Evolutionary conservation across 2,329 filamentous ascomycete species (phyloP).

Genomic region (Stachybotrys chartarum): DNA sequence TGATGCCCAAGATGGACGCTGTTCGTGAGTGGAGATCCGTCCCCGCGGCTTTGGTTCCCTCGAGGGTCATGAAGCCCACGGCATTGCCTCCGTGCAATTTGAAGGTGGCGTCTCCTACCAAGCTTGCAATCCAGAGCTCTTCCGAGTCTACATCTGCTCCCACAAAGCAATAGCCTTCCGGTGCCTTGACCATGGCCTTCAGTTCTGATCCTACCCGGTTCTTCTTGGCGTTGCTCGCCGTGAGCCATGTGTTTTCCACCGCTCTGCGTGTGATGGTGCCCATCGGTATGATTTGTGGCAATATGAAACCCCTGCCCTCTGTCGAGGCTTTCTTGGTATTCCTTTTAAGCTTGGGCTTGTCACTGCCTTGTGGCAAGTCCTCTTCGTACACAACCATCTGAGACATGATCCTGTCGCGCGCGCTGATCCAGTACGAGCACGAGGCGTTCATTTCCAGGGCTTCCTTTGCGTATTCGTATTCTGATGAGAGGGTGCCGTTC

Average conservation of each 20-base stretch:
- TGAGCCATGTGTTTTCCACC: conserved; percentile 97
- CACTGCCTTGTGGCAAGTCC: conserved; percentile 33
- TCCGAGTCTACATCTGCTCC: conserved; percentile 96
- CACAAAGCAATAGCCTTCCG: conserved; percentile 85
- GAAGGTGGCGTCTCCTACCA: conserved; percentile 92
- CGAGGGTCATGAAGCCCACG: conserved; percentile 97
- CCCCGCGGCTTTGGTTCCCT: conserved; percentile 88
- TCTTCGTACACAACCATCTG: conserved; percentile 89
- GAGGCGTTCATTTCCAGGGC: conserved; percentile 97
- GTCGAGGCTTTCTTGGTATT: conserved; percentile 10
- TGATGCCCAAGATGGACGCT: conserved; percentile 85
- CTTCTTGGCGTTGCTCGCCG: conserved; percentile 91
- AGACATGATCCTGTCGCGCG: conserved; percentile 84
- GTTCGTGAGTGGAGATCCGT: conserved; percentile 94
- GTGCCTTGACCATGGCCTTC: conserved; percentile 93
- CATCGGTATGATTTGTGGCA: conserved; percentile 97
- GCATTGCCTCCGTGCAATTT: conserved; percentile 93
- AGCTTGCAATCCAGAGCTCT: conserved; percentile 95
- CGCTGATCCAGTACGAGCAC: conserved; percentile 98
- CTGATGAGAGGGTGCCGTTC: conserved; percentile 76
- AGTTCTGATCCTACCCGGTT: conserved; percentile 95
- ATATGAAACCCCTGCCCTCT: conserved; percentile 61
- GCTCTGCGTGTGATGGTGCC: conserved; percentile 90
- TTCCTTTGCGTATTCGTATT: conserved; percentile 86
- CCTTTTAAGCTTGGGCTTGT: conserved; percentile 2